Evolutionary conservation across 768 basidiomycete genomes (phyloP).

Genomic region (Podaxis sp.): DNA sequence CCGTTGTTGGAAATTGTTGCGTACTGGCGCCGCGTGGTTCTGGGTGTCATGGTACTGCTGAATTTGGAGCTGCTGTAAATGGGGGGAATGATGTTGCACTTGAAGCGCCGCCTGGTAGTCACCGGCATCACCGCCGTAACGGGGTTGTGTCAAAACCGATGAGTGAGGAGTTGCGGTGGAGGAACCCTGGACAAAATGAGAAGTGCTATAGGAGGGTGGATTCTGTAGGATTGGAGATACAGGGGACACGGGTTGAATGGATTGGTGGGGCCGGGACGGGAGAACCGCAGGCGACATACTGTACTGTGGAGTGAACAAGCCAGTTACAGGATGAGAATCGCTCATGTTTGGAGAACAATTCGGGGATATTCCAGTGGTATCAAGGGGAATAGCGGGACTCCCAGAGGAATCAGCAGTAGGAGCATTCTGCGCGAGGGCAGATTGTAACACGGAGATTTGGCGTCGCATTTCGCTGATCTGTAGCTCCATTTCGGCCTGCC

Average conservation of each 20-base stretch:
- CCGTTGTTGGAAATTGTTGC: not conserved
- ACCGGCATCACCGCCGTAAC: slow-evolving; percentile 4
- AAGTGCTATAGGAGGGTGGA: slow-evolving; percentile 26
- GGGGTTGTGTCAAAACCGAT: slow-evolving; percentile 2
- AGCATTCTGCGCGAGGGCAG: slow-evolving; percentile 10
- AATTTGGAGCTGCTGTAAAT: slow-evolving; percentile 25
- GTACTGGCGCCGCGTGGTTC: slow-evolving; percentile 17
- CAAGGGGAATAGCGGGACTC: not conserved
- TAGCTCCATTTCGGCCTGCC: slow-evolving; percentile 12
- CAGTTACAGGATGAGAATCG: slow-evolving; percentile 15
- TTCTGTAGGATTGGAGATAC: slow-evolving; percentile 23
- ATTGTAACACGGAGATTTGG: slow-evolving; percentile 17
- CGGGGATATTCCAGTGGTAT: slow-evolving; percentile 1
- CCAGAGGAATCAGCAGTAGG: not conserved
- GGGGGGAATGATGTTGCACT: slow-evolving; percentile 25
- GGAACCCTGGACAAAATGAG: slow-evolving; percentile 37
- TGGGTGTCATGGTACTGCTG: slow-evolving; percentile 12
- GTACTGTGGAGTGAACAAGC: slow-evolving; percentile 30
- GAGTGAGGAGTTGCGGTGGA: slow-evolving; percentile 27
- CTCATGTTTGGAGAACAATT: slow-evolving; percentile 11
- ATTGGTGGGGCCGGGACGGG: slow-evolving; percentile 22
- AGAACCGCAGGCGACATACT: slow-evolving; percentile 26
- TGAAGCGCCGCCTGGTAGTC: slow-evolving; percentile 18
- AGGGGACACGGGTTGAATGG: slow-evolving; percentile 35
- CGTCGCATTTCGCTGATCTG: slow-evolving; percentile 19